phyloP scores from a whole-genome alignment of 2,329 filamentous ascomycete genomes.

The Ceratocystis alfenasii region DNA sequence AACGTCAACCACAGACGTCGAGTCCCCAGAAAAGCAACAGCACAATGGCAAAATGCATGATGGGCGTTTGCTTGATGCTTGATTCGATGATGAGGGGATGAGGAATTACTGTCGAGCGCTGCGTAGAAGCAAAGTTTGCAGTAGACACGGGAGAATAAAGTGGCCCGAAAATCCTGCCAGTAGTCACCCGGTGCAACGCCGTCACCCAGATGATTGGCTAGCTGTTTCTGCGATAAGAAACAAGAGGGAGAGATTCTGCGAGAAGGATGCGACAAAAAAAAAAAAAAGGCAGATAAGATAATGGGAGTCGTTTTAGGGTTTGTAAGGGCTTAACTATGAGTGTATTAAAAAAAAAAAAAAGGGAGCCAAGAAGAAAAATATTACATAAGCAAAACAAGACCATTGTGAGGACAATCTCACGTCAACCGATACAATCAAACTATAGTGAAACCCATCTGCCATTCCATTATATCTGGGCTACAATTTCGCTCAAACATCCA shows the following conservation, averaged over 20 bases:
- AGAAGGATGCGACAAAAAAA: background rate
- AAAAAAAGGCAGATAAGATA: background rate
- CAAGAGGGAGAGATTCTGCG: background rate
- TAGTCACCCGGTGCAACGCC: background rate
- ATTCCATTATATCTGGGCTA: background rate
- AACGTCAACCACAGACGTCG: background rate
- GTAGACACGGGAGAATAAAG: background rate
- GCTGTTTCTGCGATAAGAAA: background rate
- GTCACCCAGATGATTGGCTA: background rate
- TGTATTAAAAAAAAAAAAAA: background rate
- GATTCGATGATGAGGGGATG: background rate
- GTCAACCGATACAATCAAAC: background rate
- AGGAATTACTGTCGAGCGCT: background rate
- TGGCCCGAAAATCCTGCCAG: background rate
- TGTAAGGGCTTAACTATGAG: too few relatives aligned
- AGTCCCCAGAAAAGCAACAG: constrained; percentile 8
- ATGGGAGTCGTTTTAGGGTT: background rate
- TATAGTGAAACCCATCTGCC: background rate
- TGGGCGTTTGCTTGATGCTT: background rate
- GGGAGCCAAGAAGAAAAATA: background rate
- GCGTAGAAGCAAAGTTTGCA: background rate
- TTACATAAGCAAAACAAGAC: background rate
- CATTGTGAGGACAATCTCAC: background rate
- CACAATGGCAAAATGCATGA: background rate
- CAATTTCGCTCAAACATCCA: background rate